phyloP scores from a whole-genome alignment of 2,329 filamentous ascomycete species.

The Alternaria rosae region DNA sequence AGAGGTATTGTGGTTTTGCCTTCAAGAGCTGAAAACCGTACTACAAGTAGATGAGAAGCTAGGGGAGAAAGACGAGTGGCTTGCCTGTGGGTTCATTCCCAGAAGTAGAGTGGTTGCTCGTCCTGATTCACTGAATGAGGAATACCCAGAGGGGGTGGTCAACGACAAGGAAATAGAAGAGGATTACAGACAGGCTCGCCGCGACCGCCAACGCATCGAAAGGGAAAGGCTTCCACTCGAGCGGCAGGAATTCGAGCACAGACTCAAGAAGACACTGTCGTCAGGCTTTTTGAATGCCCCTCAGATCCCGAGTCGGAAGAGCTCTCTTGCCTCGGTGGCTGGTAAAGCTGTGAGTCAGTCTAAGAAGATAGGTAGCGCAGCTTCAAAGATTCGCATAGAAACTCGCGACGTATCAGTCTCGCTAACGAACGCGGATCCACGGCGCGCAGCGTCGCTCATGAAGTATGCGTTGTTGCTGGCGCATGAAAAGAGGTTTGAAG shows the following conservation, averaged over 20 bases:
- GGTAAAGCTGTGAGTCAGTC: not conserved
- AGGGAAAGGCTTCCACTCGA: not conserved
- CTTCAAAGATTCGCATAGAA: not conserved
- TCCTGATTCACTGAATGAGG: not conserved
- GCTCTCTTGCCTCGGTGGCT: not conserved
- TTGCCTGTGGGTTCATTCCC: slow-evolving; percentile 13
- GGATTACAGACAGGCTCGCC: not conserved
- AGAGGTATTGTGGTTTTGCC: slow-evolving; percentile 13
- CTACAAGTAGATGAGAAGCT: slow-evolving; percentile 1
- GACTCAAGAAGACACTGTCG: not conserved
- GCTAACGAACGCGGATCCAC: slow-evolving; percentile 3
- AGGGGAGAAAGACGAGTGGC: slow-evolving; percentile 14
- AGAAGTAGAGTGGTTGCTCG: slow-evolving; percentile 2
- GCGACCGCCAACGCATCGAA: not conserved
- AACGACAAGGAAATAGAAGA: not conserved
- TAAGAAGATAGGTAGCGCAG: not conserved
- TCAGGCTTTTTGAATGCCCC: not conserved
- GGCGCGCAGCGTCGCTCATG: slow-evolving; percentile 4
- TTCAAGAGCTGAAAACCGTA: slow-evolving; percentile 11
- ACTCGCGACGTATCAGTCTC: not conserved
- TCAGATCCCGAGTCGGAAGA: slow-evolving; percentile 35
- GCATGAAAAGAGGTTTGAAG: slow-evolving; percentile 2
- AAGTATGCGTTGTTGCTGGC: slow-evolving; percentile 9
- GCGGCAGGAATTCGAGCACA: not conserved
- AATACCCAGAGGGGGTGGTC: not conserved